Base-by-base conservation (phyloP, 805 yeast species). In the Candida takata region DNA sequence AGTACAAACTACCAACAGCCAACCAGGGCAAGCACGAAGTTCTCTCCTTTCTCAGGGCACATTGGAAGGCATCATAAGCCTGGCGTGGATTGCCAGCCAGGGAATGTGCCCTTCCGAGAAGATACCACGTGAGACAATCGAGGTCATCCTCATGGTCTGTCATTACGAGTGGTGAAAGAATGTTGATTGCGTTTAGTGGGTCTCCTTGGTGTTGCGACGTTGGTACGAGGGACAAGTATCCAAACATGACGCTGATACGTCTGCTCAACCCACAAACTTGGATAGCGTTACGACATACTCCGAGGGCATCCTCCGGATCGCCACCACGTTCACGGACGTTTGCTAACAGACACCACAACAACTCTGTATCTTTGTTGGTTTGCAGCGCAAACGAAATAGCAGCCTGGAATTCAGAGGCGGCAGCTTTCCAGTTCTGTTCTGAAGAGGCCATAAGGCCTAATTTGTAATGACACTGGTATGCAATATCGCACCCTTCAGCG, bases 11-110 rank as follows among this genome's bases (percentile, higher is more conserved):
- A 4, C 84, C 87, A 20, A 78, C 75, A 0, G 79, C 75, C 24
- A 79, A 57, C 87, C 85, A 79, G 3, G 80, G 71, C 33, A 75
- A 59, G n/a, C 83, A 75, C 11, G 69, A 66, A 12, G 60, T 55
- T 14, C 75, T 68, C 1, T 77, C 74, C 29, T 72, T 65, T 42
- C 71, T 60, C 36, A 75, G 56, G 2, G 81, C 74, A 31, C 69
- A 58, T 47, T 77, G 80, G 38, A 70, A 66, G 11, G 72, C 64
- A 39, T 72, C 76, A 50, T 75, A 75, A 3, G 81, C 75, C 25
- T 64, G 60, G 27, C 72, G 55, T 20, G 74, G 75, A 30, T 65
- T 58, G 35, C 67, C 69, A 13, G 65, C 45, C 19, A 66, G 41
- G 6, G 72, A 58, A 44, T 73, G 69, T 0, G 79, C 79, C 37